Evolutionary conservation across 2,329 filamentous ascomycete species (phyloP).

Genomic region (Monilinia aucupariae): DNA sequence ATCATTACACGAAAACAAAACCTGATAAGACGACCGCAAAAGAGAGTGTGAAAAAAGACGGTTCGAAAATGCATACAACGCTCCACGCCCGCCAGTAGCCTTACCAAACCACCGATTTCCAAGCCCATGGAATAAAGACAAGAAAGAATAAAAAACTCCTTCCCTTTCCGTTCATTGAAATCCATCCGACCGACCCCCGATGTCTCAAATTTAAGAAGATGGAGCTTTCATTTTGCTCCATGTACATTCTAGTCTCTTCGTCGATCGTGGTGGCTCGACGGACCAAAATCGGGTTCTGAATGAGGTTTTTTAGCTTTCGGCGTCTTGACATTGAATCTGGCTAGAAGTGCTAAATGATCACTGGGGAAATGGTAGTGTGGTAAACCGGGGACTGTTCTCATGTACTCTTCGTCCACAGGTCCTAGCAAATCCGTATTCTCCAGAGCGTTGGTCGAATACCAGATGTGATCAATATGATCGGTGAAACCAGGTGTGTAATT

Average conservation of each 20-base stretch:
- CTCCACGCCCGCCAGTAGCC: constrained; percentile 17
- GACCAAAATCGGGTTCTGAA: constrained; percentile 34
- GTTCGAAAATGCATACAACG: constrained; percentile 18
- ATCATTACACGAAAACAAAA: constrained; percentile 17
- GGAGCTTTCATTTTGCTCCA: constrained; percentile 7
- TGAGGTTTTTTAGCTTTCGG: constrained; percentile 43
- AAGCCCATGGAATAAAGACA: constrained; percentile 19
- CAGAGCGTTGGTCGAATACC: constrained; percentile 79
- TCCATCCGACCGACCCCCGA: constrained; percentile 1
- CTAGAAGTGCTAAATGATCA: constrained; percentile 64
- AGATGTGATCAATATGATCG: constrained; percentile 93
- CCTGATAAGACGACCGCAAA: constrained; percentile 11
- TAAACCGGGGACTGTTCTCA: constrained; percentile 65
- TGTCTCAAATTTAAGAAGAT: constrained; percentile 9
- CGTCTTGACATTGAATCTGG: constrained; percentile 64
- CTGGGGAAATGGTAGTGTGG: constrained; percentile 72
- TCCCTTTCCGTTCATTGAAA: constrained; percentile 12
- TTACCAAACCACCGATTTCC: constrained; percentile 17
- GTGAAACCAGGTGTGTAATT: constrained; percentile 95
- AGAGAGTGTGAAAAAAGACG: constrained; percentile 12
- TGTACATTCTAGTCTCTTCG: constrained; percentile 18
- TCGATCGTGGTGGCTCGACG: constrained; percentile 28
- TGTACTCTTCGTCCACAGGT: constrained; percentile 65
- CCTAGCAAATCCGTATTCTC: constrained; percentile 63
- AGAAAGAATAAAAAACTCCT: constrained; percentile 16